Evolutionary conservation across 2,329 filamentous ascomycete species (phyloP), one percentile per base, ranked within the genome.

Genomic region (Sporothrix sp.): DNA sequence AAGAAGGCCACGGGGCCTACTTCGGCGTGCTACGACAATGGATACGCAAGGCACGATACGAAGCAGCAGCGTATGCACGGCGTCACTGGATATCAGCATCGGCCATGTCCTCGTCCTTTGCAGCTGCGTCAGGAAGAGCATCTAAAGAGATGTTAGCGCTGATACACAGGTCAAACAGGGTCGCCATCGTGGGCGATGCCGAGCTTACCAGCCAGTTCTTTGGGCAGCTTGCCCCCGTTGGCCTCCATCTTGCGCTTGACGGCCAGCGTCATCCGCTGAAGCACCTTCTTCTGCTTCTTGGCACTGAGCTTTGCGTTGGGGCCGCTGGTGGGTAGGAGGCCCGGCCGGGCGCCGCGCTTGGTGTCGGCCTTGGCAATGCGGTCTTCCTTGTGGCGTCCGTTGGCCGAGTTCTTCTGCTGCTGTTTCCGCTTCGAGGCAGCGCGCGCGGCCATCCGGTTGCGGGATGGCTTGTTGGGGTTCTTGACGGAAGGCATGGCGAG

Each of bases 391-490:
- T 59, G 52, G 48, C 54, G 50, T 49, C 62, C 60, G 27, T 54
- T 60, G 48, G 65, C 64, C 33, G 64, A 64, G 49, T 63, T 62
- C 65, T 75, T 70, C 59, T 69, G 69, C 52, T 65, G 62, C 43
- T 64, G 60, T 56, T 74, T 73, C 48, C 68, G 69, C 36, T 66
- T 64, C 56, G 65, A 71, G 48, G 71, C 66, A 18, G 69, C 67
- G 54, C 68, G 67, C 32, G 73, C 72, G 16, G 67, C 67, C 35
- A 73, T 64, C 13, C 75, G 71, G 68, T 77, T 78, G 60, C 72
- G 72, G 48, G 74, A 78, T 9, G 70, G 69, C 42, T 68, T 69
- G 70, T 80, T 80, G 60, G 76, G 76, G 66, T 78, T 81, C 57
- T 74, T 74, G 58, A 77, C 71, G 43, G 75, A 79, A 14, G 72